Conservation (phyloP, 2,329 filamentous ascomycete species). For the Colletotrichum sp. region DNA sequence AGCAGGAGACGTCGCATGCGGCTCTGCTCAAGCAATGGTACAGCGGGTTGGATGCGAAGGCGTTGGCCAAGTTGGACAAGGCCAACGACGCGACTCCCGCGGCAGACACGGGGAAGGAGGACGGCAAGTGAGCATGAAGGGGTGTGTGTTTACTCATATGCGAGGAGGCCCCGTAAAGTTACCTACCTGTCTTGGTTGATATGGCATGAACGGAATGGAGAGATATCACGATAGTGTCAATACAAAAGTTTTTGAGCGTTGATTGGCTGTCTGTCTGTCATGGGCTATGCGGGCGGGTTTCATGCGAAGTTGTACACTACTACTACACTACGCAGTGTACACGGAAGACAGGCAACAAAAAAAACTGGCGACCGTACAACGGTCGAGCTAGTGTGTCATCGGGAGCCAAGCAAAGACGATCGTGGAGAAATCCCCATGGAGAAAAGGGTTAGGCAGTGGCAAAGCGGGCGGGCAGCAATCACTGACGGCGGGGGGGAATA, state of each 20-base stretch:
- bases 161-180: neutral
- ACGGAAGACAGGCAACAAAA: neutral
- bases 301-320: neutral
- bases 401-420: conserved; percentile 15
- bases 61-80: conserved; percentile 52
- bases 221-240: neutral
- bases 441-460: neutral
- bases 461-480: neutral
- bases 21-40: conserved; percentile 55
- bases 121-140: neutral
- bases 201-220: neutral
- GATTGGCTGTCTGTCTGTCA: neutral
- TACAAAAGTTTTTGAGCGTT: neutral
- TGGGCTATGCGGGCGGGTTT: neutral
- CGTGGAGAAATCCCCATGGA: conserved; percentile 20
- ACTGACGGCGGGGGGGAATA: neutral
- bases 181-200: neutral
- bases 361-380: neutral
- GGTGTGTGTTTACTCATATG: neutral
- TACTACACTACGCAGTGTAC: neutral
- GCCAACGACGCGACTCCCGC: conserved; percentile 45
- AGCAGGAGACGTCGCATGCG: conserved; percentile 55
- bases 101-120: conserved; percentile 22
- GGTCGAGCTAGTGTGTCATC: conserved; percentile 2
- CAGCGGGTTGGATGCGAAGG: conserved; percentile 49